Evolutionary conservation across 2,329 filamentous ascomycete genomes (phyloP), one percentile per base, ranked within the genome.

Genomic region (Pochonia chlamydosporia): DNA sequence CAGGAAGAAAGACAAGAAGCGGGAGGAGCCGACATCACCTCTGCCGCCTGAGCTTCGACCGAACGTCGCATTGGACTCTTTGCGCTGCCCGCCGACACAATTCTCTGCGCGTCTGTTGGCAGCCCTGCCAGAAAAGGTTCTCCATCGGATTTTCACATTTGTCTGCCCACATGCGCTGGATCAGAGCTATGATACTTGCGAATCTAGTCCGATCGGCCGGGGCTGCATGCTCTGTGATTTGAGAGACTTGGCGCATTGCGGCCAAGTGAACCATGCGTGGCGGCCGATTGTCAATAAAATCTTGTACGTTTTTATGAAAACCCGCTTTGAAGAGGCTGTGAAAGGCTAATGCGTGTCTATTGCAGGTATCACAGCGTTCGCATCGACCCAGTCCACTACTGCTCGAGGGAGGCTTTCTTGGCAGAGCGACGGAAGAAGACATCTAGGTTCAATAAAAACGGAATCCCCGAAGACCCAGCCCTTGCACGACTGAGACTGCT

Each of bases 381-480:
- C 50, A 93, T 97, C 63, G 92, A 97, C 63, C 81, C 87, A 16
- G 91, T 96, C 26, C 92, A 97, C 68, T 96, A 96, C 70, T 97
- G 92, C 72, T 82, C 87, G 54, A 85, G 87, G 58, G 92, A 97
- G 67, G 84, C 87, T 49, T 74, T 86, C 56, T 79, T 96, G 30
- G 81, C 87, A 45, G 88, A 92, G 57, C 83, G 80, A 64, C 85
- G 91, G 52, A 89, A 87, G 63, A 83, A 83, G 52, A 79, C 79
- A 49, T 84, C 83, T 30, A 81, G 83, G 59, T 85, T 89, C 63
- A 78, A 88, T 62, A 78, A 85, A 61, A 89, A 91, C 64, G 86
- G 83, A 52, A 82, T 90, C 50, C 85, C 88, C 8, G 83, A 91
- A 58, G 89, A 96, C 65, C 82, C 87, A 3, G 83, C 91, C 5